These are phyloP conservation scores for Fusarium anguioides DNA, from an alignment of 2,329 filamentous ascomycete species.

Conservation along the genomic window DNA sequence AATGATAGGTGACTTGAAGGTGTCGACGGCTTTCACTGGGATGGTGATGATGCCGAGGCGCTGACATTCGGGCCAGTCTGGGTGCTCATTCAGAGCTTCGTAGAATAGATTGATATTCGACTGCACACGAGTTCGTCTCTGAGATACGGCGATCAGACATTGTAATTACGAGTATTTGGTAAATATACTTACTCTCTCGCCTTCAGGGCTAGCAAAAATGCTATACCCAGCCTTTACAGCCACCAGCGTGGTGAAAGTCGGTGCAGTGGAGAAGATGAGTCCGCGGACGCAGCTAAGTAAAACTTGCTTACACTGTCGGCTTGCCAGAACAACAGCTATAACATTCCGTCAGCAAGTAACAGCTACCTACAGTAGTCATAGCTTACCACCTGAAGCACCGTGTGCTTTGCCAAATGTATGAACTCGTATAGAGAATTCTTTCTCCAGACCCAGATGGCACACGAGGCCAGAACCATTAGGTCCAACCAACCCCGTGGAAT, in stretches of 20 bases:
- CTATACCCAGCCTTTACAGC: not conserved
- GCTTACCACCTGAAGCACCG: not conserved
- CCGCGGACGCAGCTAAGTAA: not conserved
- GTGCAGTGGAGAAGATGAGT: not conserved
- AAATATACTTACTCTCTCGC: not conserved
- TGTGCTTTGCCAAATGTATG: conserved; percentile 12
- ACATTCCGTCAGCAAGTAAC: not conserved
- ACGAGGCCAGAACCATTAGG: not conserved
- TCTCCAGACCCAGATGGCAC: not conserved
- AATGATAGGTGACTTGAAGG: not conserved
- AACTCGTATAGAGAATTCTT: not conserved
- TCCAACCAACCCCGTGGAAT: not conserved
- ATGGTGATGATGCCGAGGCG: not conserved
- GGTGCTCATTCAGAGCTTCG: not conserved
- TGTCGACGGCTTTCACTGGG: not conserved
- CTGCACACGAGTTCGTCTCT: not conserved
- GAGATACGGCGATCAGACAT: fast-evolving
- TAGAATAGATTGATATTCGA: not conserved
- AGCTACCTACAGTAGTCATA: not conserved
- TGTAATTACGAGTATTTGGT: no score
- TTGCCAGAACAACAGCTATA: not conserved
- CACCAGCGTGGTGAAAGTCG: not conserved
- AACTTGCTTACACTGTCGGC: not conserved
- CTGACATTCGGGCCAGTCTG: not conserved
- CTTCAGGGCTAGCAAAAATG: not conserved